Conservation (phyloP, 2,329 filamentous ascomycete genomes). For the Pseudogymnoascus sp. region DNA sequence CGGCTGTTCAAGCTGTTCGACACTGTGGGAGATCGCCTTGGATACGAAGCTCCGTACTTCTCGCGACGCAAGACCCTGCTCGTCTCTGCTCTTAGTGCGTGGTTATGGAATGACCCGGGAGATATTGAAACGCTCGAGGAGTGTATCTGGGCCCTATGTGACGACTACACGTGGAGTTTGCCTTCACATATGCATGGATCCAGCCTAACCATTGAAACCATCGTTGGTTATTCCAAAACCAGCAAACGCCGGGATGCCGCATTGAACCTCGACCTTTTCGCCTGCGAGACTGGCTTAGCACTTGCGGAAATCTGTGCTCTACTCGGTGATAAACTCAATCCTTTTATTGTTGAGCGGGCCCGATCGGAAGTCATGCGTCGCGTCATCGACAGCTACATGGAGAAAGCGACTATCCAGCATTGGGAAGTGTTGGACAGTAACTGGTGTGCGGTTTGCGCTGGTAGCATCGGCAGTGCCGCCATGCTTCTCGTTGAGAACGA, state of each 20-base stretch:
- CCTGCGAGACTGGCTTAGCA: background rate
- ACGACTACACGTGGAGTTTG: constrained; percentile 7
- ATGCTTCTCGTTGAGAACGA: background rate
- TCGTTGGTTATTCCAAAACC: background rate
- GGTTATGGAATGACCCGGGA: background rate
- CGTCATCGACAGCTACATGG: background rate
- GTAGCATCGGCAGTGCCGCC: background rate
- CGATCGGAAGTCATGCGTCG: background rate
- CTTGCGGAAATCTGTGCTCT: background rate
- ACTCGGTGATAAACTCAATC: background rate
- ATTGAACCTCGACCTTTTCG: constrained; percentile 4
- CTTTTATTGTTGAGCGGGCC: background rate
- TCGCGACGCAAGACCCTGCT: background rate
- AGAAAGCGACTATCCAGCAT: background rate
- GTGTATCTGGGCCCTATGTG: background rate
- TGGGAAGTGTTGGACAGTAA: background rate
- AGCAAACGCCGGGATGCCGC: background rate
- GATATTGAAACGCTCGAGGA: background rate
- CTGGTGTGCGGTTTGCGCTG: constrained; percentile 1
- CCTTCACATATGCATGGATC: background rate
- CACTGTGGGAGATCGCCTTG: background rate
- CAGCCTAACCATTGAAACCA: background rate
- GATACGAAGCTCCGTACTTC: background rate
- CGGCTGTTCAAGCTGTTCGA: background rate
- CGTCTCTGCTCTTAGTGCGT: background rate